A percentile compares a stretch with the other conserved stretches of the same genome.
Conservation (phyloP, 2,329 filamentous ascomycete species). For the Onygenales sp. region DNA sequence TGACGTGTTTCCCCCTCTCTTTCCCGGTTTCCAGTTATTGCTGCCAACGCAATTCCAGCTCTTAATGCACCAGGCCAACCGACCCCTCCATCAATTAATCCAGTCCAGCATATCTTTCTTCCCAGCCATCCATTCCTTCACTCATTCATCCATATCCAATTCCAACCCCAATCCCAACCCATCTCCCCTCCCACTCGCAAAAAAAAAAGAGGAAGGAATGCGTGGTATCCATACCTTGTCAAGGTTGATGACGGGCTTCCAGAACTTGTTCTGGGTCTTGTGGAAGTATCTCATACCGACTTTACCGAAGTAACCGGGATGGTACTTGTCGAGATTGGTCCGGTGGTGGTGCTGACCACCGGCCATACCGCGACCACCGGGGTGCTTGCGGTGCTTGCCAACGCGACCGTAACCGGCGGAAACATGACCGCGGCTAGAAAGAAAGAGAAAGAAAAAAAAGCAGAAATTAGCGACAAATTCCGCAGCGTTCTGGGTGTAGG, state of each 20-base stretch:
- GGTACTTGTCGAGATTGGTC: constrained; percentile 88
- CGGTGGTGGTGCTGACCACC: constrained; percentile 99
- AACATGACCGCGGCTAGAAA: constrained; percentile 81
- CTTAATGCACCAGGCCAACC: no score
- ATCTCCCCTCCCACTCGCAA: not conserved
- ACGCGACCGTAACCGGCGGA: constrained; percentile 96
- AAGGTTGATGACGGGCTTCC: constrained; percentile 98
- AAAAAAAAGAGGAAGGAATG: constrained; percentile 19
- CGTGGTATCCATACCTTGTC: constrained; percentile 62
- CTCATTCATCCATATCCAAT: not conserved
- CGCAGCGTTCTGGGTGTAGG: not conserved
- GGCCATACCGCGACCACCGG: constrained; percentile 73
- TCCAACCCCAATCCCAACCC: not conserved
- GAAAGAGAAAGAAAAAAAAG: constrained; percentile 8
- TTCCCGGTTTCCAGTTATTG: not conserved
- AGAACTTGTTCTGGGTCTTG: constrained; percentile 90
- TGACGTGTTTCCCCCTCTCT: not conserved
- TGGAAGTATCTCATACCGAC: constrained; percentile 95
- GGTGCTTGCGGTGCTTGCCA: constrained; percentile 96
- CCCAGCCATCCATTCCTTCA: not conserved
- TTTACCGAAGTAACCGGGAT: constrained; percentile 99
- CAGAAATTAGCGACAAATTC: not conserved
- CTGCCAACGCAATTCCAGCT: no score
- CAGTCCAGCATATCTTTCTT: not conserved
- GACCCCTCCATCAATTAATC: not conserved